phyloP scores from a whole-genome alignment of 106 monocot species.

The Dioscorea dumetorum region DNA sequence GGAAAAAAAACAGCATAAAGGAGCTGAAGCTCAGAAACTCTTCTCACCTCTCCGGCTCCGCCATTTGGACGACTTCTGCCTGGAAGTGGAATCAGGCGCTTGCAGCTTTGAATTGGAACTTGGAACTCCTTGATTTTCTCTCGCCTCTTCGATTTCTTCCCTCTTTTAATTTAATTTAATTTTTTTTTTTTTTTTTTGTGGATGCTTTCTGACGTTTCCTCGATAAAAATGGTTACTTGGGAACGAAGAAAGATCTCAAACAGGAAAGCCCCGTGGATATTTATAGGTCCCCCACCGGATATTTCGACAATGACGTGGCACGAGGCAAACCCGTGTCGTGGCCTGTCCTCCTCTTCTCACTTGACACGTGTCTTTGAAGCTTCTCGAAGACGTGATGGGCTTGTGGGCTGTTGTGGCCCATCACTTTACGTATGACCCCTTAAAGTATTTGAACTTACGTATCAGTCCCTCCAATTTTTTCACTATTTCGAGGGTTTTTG shows the following conservation, averaged over 20 bases:
- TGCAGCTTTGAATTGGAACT: neutral
- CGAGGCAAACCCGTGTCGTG: neutral
- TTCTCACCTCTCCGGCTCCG: slow-evolving; percentile 1
- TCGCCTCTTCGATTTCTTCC: neutral
- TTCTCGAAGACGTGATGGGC: neutral
- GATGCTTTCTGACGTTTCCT: neutral
- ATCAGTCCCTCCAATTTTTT: too few relatives aligned
- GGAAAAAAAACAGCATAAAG: neutral
- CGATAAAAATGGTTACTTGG: neutral
- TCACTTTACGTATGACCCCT: too few relatives aligned
- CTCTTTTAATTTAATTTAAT: too few relatives aligned
- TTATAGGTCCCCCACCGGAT: neutral
- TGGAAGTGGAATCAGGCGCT: too few relatives aligned
- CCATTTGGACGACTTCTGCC: neutral
- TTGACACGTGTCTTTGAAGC: neutral
- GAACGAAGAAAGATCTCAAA: neutral
- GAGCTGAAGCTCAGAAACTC: neutral
- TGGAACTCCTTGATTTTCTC: neutral
- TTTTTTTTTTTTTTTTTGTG: neutral
- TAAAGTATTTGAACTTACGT: too few relatives aligned
- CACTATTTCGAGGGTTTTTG: too few relatives aligned
- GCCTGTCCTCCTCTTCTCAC: neutral
- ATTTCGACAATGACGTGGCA: neutral
- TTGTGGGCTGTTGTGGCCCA: too few relatives aligned
- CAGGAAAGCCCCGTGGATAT: neutral